Evolutionary conservation across 352 stramenopile genomes (phyloP), one percentile per base, ranked within the genome.

Genomic region (Phytophthora brassicae): DNA sequence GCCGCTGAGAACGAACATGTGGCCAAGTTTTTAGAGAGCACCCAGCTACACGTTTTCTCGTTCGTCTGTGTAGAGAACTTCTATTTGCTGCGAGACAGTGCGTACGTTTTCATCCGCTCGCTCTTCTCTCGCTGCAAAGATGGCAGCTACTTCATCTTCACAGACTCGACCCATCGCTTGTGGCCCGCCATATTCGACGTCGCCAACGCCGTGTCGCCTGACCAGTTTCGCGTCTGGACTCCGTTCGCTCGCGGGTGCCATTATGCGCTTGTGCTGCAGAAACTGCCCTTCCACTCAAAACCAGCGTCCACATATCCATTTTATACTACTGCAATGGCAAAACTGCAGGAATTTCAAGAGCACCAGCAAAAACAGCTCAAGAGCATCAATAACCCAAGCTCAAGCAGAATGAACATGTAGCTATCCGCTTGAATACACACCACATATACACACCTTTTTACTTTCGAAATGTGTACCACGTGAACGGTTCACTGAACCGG

Each of bases 21-120:
- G 1, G 24, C 35, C 12, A 22, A 46, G 35, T 66, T 81, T 14
- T 31, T 80, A 6, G 19, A 35, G 2, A 23, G 43, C 16, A 87
- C 72, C 4, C 60, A 86, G 13, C 46, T 89, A 2, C 81, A 88
- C 23, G 60, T 88, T 20, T 90, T 90, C 33, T 81, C 79, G 6
- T 90, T 90, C 50, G 81, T 90, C 33, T 89, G 79, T 45, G 81
- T 88, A 26, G 81, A 90, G 47, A 90, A 89, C 50, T 88, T 81
- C 19, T 75, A 66, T 42, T 61, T 89, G 13, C 64, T 90, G 3
- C 63, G 68, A 19, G 57, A 77, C 46, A 81, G 63, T 44, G 45
- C 66, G 20, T 90, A 76, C 51, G 48, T 60, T 4, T 89, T 90
- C 35, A 54, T 90, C 0, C 77, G 73, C 12, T 81, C 76, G 36